Base-by-base conservation (phyloP, 2,329 filamentous ascomycete genomes). In the Aspergillus japonicus region DNA sequence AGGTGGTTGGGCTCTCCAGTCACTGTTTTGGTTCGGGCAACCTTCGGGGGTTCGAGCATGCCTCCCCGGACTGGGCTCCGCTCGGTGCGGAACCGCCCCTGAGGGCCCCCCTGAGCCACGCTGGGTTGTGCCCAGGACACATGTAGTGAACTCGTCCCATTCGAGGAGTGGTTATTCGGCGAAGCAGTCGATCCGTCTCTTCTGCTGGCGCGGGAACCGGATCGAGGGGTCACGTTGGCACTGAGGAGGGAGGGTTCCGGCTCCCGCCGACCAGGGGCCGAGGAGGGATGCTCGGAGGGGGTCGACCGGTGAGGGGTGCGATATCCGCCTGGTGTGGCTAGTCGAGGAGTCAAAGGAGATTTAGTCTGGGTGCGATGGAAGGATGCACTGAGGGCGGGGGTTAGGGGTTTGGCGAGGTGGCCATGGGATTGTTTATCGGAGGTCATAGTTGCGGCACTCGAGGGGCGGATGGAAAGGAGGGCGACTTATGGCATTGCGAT, bases 161-260 rank as follows among this genome's bases (percentile, higher is more conserved):
- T 69, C 33, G 66, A 69, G 52, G 72, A 64, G 24, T 74, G 89
- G 58, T 80, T 82, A 62, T 75, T 85, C 3, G 90, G 88, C 1
- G 91, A 92, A 33, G 83, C 85, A 60, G 82, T 84, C 26, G 83
- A 77, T 73, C 89, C 92, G 72, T 91, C 87, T 59, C 87, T 84
- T 66, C 91, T 87, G 66, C 81, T 87, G 72, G 87, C 91, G 62
- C 92, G 84, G 52, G 87, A 81, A 8, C 89, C 89, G 8, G 92
- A 92, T 65, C 92, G 86, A 54, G 92, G 91, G 3, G 92, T 96
- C 71, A 92, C 80, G 73, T 91, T 92, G 73, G 78, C 83, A 74
- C 75, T 86, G 49, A 92, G 77, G 67, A 85, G 85, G 54, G 83
- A 71, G 8, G 81, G 75, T 64, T 81, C 71, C 61, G 85, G 82